Percentiles rank a stretch among this genome's conserved stretches.
These are phyloP conservation scores for Mortierella sp. DNA, from an alignment of 371 early-diverging fungal genomes.

Conservation along the genomic window DNA sequence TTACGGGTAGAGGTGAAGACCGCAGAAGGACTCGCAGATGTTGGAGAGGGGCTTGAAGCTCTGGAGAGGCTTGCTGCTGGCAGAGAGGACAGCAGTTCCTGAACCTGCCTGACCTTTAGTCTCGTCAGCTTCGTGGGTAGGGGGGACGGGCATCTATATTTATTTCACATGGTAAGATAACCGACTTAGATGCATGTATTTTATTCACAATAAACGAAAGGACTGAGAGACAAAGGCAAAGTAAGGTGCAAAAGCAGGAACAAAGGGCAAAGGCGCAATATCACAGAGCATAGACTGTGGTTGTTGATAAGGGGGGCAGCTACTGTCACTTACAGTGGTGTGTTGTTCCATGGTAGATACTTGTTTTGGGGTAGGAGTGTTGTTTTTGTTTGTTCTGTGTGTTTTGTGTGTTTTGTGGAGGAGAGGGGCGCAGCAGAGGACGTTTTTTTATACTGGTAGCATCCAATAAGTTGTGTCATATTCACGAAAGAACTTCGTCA, in stretches of 20 bases:
- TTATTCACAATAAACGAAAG: no score
- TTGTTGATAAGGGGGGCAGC: no score
- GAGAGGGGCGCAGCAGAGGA: not conserved
- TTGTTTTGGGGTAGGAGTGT: not conserved
- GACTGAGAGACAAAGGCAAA: no score
- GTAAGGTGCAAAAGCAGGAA: not conserved
- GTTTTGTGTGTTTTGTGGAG: not conserved
- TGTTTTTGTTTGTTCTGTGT: not conserved
- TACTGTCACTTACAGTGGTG: constrained; percentile 18
- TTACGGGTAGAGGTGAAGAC: constrained; percentile 42
- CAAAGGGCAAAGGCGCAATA: not conserved
- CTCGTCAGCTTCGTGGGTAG: constrained; percentile 3
- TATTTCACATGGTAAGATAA: not conserved
- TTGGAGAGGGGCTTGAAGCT: constrained; percentile 37
- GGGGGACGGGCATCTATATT: constrained; percentile 21
- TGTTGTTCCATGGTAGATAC: constrained; percentile 21
- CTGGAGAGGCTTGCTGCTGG: constrained; percentile 18
- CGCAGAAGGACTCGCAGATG: constrained; percentile 41
- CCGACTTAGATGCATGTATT: no score
- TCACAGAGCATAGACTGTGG: not conserved
- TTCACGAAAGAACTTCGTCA: not conserved
- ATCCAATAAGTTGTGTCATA: not conserved
- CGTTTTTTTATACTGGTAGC: not conserved
- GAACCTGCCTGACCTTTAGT: constrained; percentile 28
- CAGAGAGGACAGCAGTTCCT: constrained; percentile 4